Evolutionary conservation across 257 asterid genomes (phyloP).

Genomic region (Oldenlandia corymbosa): DNA sequence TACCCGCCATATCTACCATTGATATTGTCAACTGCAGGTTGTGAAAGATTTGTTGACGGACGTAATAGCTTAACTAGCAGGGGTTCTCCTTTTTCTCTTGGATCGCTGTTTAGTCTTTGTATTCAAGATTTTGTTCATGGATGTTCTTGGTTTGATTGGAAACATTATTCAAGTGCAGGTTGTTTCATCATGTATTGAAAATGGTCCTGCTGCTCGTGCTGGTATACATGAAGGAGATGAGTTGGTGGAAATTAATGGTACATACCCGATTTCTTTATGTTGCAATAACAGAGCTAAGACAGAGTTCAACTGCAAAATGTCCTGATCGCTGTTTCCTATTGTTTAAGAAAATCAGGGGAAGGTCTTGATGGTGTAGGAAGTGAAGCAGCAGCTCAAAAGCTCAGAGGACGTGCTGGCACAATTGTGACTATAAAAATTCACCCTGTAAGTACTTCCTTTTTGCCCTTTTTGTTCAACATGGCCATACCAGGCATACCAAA

Average conservation of each 20-base stretch:
- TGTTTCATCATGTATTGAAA: slow-evolving; percentile 81
- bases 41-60: background rate
- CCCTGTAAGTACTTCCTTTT: slow-evolving; percentile 40
- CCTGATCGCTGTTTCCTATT: background rate
- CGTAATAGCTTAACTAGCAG: no score
- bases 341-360: slow-evolving; percentile 49
- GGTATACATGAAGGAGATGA: slow-evolving; percentile 94
- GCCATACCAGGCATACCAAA: no score
- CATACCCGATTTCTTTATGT: slow-evolving; percentile 13
- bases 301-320: background rate
- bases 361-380: slow-evolving; percentile 69
- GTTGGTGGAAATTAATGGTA: slow-evolving; percentile 83
- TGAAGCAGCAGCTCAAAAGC: slow-evolving; percentile 90
- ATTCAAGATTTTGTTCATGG: background rate
- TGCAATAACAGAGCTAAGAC: background rate
- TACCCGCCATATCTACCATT: background rate
- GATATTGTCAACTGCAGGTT: background rate
- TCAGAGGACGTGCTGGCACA: slow-evolving; percentile 89
- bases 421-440: slow-evolving; percentile 71
- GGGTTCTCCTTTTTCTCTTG: background rate
- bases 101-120: background rate
- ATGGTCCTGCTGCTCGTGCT: slow-evolving; percentile 95
- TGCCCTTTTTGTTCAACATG: background rate
- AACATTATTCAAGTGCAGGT: slow-evolving; percentile 41
- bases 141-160: background rate